phyloP scores from a whole-genome alignment of 768 basidiomycete genomes.

The Boletus sp. region DNA sequence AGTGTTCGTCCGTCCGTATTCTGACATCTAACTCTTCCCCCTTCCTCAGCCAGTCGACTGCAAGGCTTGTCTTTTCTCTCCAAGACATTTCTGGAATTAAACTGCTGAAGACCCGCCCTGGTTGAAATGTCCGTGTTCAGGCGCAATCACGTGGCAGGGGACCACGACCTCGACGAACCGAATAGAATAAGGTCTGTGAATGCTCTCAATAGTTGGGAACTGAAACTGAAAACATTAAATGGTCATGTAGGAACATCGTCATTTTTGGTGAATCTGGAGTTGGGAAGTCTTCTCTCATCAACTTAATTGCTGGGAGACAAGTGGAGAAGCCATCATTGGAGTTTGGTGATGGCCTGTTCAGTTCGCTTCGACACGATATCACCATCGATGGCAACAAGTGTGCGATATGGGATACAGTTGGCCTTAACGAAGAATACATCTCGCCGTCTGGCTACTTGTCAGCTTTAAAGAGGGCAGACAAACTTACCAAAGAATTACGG shows the following conservation, averaged over 20 bases:
- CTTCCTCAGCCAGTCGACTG: no score
- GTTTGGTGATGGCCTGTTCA: not conserved
- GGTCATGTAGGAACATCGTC: not conserved
- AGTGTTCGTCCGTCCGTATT: no score
- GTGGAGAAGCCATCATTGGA: not conserved
- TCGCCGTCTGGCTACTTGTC: not conserved
- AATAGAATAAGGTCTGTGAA: no score
- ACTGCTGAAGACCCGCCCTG: no score
- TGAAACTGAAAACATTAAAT: not conserved
- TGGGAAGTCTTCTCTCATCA: not conserved
- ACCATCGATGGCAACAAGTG: not conserved
- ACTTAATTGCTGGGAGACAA: not conserved
- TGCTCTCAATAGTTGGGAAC: no score
- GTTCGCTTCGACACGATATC: not conserved
- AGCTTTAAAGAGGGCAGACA: not conserved
- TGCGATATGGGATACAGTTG: not conserved
- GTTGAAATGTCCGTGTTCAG: no score
- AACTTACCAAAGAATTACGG: no score
- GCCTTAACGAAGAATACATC: not conserved
- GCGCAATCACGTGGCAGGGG: no score
- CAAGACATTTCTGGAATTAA: no score
- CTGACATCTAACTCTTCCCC: no score
- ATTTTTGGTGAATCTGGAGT: not conserved
- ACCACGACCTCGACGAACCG: no score
- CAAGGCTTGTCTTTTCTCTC: no score